A percentile compares a stretch with the other conserved stretches of the same genome.
Conservation (phyloP, 2,329 filamentous ascomycete species). For the Didymella glomerata region DNA sequence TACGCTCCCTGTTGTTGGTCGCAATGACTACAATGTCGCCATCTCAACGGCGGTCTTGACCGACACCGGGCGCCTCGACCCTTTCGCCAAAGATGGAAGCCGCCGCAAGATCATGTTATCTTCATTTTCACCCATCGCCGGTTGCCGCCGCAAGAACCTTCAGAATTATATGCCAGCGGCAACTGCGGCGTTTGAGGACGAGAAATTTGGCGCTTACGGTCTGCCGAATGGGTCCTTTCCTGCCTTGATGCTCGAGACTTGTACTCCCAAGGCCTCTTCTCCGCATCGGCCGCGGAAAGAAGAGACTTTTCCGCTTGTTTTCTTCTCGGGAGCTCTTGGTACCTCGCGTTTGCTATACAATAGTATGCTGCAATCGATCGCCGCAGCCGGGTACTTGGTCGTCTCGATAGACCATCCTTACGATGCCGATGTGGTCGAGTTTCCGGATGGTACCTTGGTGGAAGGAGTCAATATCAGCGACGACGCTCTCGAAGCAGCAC, state of each 20-base stretch:
- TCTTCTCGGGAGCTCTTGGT: slow-evolving; percentile 60
- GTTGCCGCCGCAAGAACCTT: slow-evolving; percentile 21
- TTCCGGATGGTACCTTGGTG: slow-evolving; percentile 53
- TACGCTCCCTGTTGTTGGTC: slow-evolving; percentile 26
- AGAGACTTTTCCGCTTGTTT: slow-evolving; percentile 33
- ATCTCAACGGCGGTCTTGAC: slow-evolving; percentile 28
- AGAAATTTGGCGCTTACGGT: slow-evolving; percentile 36
- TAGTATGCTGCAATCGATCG: slow-evolving; percentile 56
- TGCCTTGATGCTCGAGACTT: slow-evolving; percentile 30
- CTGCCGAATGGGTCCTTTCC: slow-evolving; percentile 39
- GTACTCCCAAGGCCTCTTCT: slow-evolving; percentile 5
- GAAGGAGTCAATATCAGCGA: slow-evolving; percentile 38
- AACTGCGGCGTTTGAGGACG: slow-evolving; percentile 33
- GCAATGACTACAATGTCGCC: slow-evolving; percentile 23
- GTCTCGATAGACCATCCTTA: slow-evolving; percentile 62
- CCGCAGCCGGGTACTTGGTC: slow-evolving; percentile 59
- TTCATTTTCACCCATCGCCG: slow-evolving; percentile 30
- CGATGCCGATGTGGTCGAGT: slow-evolving; percentile 60
- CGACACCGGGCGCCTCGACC: slow-evolving; percentile 31
- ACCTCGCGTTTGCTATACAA: slow-evolving; percentile 56
- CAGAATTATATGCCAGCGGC: slow-evolving; percentile 36
- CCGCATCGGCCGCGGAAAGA: not conserved
- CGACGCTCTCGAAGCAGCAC: slow-evolving; percentile 30
- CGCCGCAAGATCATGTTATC: slow-evolving; percentile 37
- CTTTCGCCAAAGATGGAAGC: slow-evolving; percentile 31